phyloP scores from a whole-genome alignment of 495 filamentous ascomycete genomes.

The Delitschia confertaspora region DNA sequence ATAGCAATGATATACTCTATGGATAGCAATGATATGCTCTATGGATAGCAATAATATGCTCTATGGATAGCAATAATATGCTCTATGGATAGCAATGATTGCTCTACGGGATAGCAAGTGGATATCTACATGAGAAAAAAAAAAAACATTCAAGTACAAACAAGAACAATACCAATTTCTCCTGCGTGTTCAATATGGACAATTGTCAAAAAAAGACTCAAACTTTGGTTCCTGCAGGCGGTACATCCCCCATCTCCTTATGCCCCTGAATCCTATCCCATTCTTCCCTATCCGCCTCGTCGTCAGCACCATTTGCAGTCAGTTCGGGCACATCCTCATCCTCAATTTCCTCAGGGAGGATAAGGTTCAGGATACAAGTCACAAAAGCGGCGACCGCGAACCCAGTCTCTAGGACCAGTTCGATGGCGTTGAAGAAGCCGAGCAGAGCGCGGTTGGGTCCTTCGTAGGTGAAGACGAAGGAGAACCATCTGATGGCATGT shows the following conservation, averaged over 20 bases:
- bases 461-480: slow-evolving; percentile 62
- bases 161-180: too few species aligned
- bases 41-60: too few species aligned
- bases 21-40: too few species aligned
- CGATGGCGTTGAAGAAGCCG: slow-evolving; percentile 77
- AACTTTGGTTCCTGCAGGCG: too few species aligned
- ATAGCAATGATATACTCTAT: too few species aligned
- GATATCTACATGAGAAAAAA: too few species aligned
- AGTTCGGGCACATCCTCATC: slow-evolving; percentile 40
- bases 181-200: too few species aligned
- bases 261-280: slow-evolving; percentile 24
- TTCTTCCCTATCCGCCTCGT: slow-evolving; percentile 28
- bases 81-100: too few species aligned
- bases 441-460: slow-evolving; percentile 62
- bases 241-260: slow-evolving; percentile 23
- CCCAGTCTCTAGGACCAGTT: slow-evolving; percentile 71
- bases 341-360: slow-evolving; percentile 65
- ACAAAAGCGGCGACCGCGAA: slow-evolving; percentile 65
- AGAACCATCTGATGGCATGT: slow-evolving; percentile 31
- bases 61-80: too few species aligned
- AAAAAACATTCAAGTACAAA: too few species aligned
- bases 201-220: too few species aligned
- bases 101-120: too few species aligned
- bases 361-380: slow-evolving; percentile 62
- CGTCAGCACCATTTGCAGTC: slow-evolving; percentile 30